phyloP scores from a whole-genome alignment of 805 yeast genomes.

The Brettanomyces bruxellensis region DNA sequence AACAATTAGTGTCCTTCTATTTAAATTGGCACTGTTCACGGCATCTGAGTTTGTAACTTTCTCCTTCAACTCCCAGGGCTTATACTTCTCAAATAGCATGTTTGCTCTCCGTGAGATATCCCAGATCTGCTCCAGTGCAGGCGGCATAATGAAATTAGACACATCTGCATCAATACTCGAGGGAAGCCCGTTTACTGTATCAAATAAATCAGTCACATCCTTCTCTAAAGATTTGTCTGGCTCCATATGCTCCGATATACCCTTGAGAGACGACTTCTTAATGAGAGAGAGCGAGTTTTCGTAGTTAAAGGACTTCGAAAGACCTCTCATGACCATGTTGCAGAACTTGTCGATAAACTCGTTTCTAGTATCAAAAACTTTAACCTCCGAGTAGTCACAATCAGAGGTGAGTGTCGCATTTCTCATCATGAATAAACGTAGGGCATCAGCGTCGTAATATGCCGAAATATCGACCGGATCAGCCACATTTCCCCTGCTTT shows the following conservation, averaged over 20 bases:
- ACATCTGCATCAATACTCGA: slow-evolving; percentile 35
- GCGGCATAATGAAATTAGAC: slow-evolving; percentile 39
- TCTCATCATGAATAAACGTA: slow-evolving; percentile 69
- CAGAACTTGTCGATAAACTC: slow-evolving; percentile 76
- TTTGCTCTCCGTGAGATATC: slow-evolving; percentile 50
- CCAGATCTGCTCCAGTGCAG: slow-evolving; percentile 55
- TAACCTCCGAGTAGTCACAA: slow-evolving; percentile 63
- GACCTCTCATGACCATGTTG: slow-evolving; percentile 64
- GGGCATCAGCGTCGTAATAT: slow-evolving; percentile 60
- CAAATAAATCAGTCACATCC: slow-evolving; percentile 20
- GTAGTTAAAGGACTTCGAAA: slow-evolving; percentile 61
- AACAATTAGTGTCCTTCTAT: slow-evolving; percentile 44
- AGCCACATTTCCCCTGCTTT: slow-evolving; percentile 86
- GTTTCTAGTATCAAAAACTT: slow-evolving; percentile 43
- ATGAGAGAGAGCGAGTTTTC: slow-evolving; percentile 30
- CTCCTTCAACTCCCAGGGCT: slow-evolving; percentile 62
- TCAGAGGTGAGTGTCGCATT: slow-evolving; percentile 71
- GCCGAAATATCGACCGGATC: slow-evolving; percentile 69
- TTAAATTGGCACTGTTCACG: slow-evolving; percentile 3
- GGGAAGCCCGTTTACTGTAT: slow-evolving; percentile 27
- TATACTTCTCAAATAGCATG: slow-evolving; percentile 52
- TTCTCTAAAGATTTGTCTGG: slow-evolving; percentile 7
- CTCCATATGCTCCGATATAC: slow-evolving; percentile 9
- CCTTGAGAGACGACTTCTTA: slow-evolving; percentile 17
- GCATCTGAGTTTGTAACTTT: slow-evolving; percentile 11